Evolutionary conservation across 768 basidiomycete genomes (phyloP), one percentile per base, ranked within the genome.

Genomic region (Amanita pseudoporphyria): DNA sequence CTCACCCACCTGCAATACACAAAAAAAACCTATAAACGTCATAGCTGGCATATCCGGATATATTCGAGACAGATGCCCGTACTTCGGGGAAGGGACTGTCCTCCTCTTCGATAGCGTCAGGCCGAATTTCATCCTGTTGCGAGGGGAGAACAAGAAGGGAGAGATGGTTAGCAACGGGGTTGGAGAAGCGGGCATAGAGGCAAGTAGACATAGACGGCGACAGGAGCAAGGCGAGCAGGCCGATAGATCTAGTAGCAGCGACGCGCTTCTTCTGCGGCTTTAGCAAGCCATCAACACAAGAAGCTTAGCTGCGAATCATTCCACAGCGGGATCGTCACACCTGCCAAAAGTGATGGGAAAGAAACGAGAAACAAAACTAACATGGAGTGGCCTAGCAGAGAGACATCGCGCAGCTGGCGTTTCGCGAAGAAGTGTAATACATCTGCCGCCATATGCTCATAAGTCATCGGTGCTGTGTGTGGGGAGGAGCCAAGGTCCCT

Each of bases 31-130:
- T n/a, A 95, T 81, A 36, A 95, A 59, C 0, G 96, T 99, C 64
- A 95, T 72, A 22, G 84, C 83, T 2, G 96, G 95, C 93, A 98
- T 97, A 53, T 96, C 93, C n/a, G 90, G 87, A 66, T 99, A 93
- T 85, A 59, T 98, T 98, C 35, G 93, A 96, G 16, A 99, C 96
- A 10, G 89, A 90, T 0, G 91, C 92, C 26, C 95, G 79, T 6
- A 99, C 96, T 72, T 98, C 96, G 1, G 93, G 87, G 69, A 87
- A 99, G 1, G 95, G 96, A 54, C 87, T 91, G 63, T 99, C 95
- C 69, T 97, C 95, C 52, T 95, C 91, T 56, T 85, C 84, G 52
- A 86, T 74, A 0, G 81, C 78, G 62, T 87, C 84, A 55, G 82
- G 67, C 88, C 87, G 53, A 87, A 87, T 62, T 82, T 85, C 84